These are phyloP conservation scores for Fusarium illudens DNA, from an alignment of 2,329 filamentous ascomycete species.

Conservation along the genomic window DNA sequence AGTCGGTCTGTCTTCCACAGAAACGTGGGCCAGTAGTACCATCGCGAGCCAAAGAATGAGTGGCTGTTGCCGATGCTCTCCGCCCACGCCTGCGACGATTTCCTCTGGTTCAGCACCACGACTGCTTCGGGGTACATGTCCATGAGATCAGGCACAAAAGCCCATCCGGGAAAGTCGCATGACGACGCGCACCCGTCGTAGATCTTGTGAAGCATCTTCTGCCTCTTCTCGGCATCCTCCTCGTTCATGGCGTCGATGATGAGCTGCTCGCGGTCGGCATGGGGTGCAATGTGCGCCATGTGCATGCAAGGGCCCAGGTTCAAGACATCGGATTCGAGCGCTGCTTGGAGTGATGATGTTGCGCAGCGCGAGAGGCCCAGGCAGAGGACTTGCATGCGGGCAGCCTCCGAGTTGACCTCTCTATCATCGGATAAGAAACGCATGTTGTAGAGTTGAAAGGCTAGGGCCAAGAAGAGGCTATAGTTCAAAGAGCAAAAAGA, in stretches of 20 bases:
- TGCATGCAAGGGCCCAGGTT: conserved; percentile 44
- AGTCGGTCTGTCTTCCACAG: conserved; percentile 41
- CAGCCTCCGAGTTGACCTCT: conserved; percentile 21
- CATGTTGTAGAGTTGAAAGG: conserved; percentile 7
- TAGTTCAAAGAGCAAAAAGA: background rate
- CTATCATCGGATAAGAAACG: conserved; percentile 28
- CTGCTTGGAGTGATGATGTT: conserved; percentile 46
- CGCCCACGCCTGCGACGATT: conserved; percentile 34
- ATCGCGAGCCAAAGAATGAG: conserved; percentile 38
- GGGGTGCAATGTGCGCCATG: conserved; percentile 40
- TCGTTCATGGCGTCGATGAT: conserved; percentile 42
- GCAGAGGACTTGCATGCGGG: conserved; percentile 38
- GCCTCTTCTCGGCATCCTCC: conserved; percentile 36
- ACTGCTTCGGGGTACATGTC: conserved; percentile 48
- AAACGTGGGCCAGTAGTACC: conserved; percentile 35
- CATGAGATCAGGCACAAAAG: conserved; percentile 48
- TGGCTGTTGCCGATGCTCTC: conserved; percentile 36
- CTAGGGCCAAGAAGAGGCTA: background rate
- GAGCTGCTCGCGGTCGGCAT: conserved; percentile 36
- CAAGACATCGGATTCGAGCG: conserved; percentile 41
- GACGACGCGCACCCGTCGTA: conserved; percentile 43
- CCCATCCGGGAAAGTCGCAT: conserved; percentile 43
- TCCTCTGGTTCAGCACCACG: conserved; percentile 45
- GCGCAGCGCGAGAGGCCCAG: conserved; percentile 46
- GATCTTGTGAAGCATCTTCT: conserved; percentile 41